Conservation (phyloP, 768 basidiomycete genomes). For the Mycena kentingensis region DNA sequence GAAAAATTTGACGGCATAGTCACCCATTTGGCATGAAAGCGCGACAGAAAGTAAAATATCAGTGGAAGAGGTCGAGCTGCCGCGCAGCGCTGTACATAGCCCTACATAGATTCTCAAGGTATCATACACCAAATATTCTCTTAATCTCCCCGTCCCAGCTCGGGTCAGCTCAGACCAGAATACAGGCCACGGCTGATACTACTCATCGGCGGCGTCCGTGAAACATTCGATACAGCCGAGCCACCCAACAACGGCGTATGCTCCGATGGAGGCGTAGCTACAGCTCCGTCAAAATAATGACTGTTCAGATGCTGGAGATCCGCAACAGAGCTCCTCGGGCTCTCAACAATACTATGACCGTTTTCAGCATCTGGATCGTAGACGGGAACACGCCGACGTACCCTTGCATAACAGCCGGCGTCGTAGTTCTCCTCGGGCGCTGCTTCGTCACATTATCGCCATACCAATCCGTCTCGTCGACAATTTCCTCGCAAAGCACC, state of each 20-base stretch:
- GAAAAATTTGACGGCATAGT: no score
- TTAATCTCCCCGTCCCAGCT: no score
- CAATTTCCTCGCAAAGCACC: constrained; percentile 95
- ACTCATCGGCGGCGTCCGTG: not conserved
- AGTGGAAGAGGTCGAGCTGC: no score
- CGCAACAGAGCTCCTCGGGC: not conserved
- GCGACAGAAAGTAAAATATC: no score
- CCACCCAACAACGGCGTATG: not conserved
- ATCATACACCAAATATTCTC: no score
- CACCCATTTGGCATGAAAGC: no score
- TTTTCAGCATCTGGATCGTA: not conserved
- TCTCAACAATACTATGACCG: not conserved
- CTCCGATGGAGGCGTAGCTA: not conserved
- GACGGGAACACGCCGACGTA: constrained; percentile 32
- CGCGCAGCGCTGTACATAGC: no score
- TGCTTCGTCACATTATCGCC: constrained; percentile 85
- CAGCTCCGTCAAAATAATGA: not conserved
- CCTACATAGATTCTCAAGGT: no score
- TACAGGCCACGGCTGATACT: not conserved
- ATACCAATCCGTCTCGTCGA: constrained; percentile 92
- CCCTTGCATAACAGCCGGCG: constrained; percentile 80
- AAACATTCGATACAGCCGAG: not conserved
- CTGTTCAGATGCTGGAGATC: not conserved
- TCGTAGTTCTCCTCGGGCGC: constrained; percentile 69
- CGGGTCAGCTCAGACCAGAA: not conserved